Conservation (phyloP, 1,284 basidiomycete genomes). For the Ustanciosporium gigantosporum region DNA sequence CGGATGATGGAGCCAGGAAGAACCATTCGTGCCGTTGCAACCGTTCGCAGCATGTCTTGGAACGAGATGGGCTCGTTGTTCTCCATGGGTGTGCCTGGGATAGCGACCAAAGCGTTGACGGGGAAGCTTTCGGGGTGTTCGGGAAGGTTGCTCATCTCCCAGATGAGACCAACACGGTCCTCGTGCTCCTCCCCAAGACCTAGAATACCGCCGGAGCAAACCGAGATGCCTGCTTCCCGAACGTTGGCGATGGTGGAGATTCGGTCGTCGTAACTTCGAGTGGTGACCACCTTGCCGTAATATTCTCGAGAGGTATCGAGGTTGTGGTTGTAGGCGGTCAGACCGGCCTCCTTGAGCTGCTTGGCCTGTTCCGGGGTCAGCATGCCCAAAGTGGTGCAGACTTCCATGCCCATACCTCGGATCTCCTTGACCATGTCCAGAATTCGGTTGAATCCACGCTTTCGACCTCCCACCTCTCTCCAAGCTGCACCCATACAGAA, state of each 20-base stretch:
- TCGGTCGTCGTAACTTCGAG: constrained; percentile 90
- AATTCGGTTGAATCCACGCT: constrained; percentile 91
- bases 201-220: constrained; percentile 94
- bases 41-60: constrained; percentile 86
- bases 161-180: constrained; percentile 90
- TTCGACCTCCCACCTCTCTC: constrained; percentile 90
- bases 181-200: constrained; percentile 88
- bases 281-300: constrained; percentile 92
- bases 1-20: constrained; percentile 90
- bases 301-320: constrained; percentile 96
- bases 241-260: constrained; percentile 86
- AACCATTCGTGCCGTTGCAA: constrained; percentile 90
- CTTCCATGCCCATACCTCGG: constrained; percentile 66
- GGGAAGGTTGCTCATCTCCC: constrained; percentile 85
- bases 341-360: constrained; percentile 83
- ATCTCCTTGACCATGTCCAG: constrained; percentile 80
- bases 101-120: constrained; percentile 83
- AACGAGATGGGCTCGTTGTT: constrained; percentile 66
- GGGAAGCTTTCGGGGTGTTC: constrained; percentile 98
- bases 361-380: constrained; percentile 87
- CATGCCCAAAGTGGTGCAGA: constrained; percentile 98
- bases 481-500: constrained; percentile 99
- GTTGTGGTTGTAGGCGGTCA: constrained; percentile 99
- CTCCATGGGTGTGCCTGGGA: constrained; percentile 68
- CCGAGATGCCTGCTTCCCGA: constrained; percentile 90